phyloP scores from a whole-genome alignment of 2,329 filamentous ascomycete genomes.

The Lachnellula suecica region DNA sequence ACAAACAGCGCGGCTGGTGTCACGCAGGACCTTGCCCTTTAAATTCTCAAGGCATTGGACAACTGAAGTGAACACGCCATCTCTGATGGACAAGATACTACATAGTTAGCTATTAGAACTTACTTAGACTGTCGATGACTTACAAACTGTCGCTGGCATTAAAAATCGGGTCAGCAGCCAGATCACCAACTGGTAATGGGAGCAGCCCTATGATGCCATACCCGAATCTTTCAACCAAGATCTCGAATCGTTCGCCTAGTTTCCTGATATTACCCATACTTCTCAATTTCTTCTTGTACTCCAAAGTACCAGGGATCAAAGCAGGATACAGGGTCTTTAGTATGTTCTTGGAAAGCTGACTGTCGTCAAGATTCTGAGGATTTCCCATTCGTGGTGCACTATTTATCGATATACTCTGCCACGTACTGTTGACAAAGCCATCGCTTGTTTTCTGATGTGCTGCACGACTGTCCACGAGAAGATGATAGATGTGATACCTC shows the following conservation, averaged over 20 bases:
- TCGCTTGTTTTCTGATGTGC: not conserved
- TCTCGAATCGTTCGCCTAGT: slow-evolving; percentile 5
- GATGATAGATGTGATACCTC: slow-evolving; percentile 5
- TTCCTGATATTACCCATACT: not conserved
- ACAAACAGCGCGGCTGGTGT: slow-evolving; percentile 4
- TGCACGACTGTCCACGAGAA: not conserved
- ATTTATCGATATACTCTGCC: not conserved
- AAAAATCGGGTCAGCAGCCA: not conserved
- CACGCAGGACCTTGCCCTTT: not conserved
- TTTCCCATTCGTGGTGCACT: slow-evolving; percentile 1
- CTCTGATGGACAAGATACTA: slow-evolving; percentile 4
- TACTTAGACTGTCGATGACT: not conserved
- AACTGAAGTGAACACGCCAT: slow-evolving; percentile 1
- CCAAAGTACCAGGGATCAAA: not conserved
- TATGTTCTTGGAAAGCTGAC: not conserved
- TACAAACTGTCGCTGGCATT: not conserved
- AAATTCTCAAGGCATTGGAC: slow-evolving; percentile 5
- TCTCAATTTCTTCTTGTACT: slow-evolving; percentile 1
- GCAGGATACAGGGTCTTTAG: slow-evolving; percentile 2
- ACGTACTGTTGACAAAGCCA: not conserved
- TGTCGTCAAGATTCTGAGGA: slow-evolving; percentile 2
- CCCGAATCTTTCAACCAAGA: slow-evolving; percentile 1
- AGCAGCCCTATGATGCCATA: slow-evolving; percentile 2
- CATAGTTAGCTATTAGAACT: not conserved
- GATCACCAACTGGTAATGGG: not conserved